Conservation (phyloP, 2,329 filamentous ascomycete genomes). For the Aspergillus bombycis region DNA sequence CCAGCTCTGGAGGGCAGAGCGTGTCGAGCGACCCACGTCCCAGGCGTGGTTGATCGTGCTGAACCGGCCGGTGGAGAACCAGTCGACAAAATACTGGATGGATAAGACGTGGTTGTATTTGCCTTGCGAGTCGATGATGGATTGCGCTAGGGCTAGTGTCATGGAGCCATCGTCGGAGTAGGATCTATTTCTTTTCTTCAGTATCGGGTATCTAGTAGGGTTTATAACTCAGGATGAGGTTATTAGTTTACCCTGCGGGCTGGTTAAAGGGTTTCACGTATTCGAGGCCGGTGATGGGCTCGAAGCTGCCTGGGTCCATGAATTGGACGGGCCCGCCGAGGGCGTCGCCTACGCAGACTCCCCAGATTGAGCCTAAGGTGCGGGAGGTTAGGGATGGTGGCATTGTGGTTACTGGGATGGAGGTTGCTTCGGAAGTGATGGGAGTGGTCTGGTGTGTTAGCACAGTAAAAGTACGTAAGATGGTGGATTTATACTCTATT, state of each 20-base stretch:
- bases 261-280: conserved; percentile 39
- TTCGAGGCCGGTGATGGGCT: conserved; percentile 35
- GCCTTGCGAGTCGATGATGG: conserved; percentile 38
- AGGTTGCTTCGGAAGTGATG: background rate
- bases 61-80: conserved; percentile 42
- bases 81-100: conserved; percentile 42
- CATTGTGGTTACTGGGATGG: background rate
- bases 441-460: background rate
- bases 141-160: conserved; percentile 47
- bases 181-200: conserved; percentile 22
- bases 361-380: conserved; percentile 38
- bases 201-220: background rate
- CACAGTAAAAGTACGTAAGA: background rate
- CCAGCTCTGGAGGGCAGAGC: conserved; percentile 38
- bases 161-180: conserved; percentile 51
- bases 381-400: background rate
- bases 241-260: conserved; percentile 35
- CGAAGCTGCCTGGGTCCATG: conserved; percentile 37
- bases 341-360: conserved; percentile 47
- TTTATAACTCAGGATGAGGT: background rate
- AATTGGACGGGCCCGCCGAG: conserved; percentile 50
- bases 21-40: conserved; percentile 44
- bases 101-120: conserved; percentile 34
- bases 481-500: background rate
- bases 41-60: conserved; percentile 40